Evolutionary conservation across 2,329 filamentous ascomycete species (phyloP), one percentile per base, ranked within the genome.

Genomic region (Nakataea oryzae): DNA sequence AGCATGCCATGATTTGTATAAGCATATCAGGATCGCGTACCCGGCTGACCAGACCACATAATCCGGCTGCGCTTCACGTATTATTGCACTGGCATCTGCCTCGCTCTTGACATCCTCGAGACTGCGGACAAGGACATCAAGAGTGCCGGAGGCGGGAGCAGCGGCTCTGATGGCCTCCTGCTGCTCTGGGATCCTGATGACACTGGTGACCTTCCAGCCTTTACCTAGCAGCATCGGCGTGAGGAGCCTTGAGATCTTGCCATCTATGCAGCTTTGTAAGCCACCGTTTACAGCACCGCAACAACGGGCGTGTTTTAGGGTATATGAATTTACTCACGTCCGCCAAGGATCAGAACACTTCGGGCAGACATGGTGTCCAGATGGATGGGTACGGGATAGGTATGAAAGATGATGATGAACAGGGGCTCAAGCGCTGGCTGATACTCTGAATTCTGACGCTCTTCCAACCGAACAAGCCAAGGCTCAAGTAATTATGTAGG

Each of bases 161-260:
- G 90, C 80, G 62, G 81, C 80, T 67, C 87, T 75, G 63, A 96
- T 86, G 61, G 85, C 77, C 3, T 78, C 70, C 56, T 82, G 80
- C 67, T 95, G 90, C 0, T 86, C 84, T n/a, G 84, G 77, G 65
- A 86, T 83, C 69, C 91, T 88, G 72, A 96, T 87, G 64, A 95
- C 78, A 71, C 87, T 90, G 64, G 88, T 92, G 61, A 96, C 88
- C 66, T 84, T 84, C 88, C 90, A 93, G 41, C 84, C 84, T 66
- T 86, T 85, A 60, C 85, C 79, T 55, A 95, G 84, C 9, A 96
- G 85, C 63, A 93, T 81, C 1, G 88, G 89, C 11, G 90, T 95
- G 54, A 95, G 81, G 56, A 87, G 76, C 63, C 90, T 84, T 66
- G 90, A 84, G 64, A 95, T 75, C 72, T 92, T 91, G 76, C 91